Evolutionary conservation across 164 flowering plant species (phyloP).

Genomic region (Vitis rotundifolia): DNA sequence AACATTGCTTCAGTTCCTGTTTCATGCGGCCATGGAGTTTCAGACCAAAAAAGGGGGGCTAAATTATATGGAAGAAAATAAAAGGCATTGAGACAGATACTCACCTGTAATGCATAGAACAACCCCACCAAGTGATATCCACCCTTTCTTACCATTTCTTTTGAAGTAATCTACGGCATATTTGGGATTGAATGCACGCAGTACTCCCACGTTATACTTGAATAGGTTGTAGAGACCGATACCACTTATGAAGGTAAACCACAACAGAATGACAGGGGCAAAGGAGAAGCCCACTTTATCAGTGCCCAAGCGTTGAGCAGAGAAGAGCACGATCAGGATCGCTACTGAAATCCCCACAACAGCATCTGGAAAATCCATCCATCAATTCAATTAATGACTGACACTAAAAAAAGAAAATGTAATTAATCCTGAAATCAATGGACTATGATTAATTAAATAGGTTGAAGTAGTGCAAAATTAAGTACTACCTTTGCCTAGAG

Average conservation of each 20-base stretch:
- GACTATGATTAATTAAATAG: too few relatives aligned
- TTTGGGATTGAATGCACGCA: constrained; percentile 66
- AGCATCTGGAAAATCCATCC: constrained; percentile 40
- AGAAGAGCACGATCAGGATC: constrained; percentile 61
- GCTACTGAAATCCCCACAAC: constrained; percentile 59
- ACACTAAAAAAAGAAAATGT: background rate
- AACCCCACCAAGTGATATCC: constrained; percentile 88
- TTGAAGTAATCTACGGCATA: constrained; percentile 57
- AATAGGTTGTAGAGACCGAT: constrained; percentile 73
- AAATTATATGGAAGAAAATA: background rate
- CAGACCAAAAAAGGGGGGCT: too few relatives aligned
- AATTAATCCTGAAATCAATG: too few relatives aligned
- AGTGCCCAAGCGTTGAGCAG: constrained; percentile 69
- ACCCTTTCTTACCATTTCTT: constrained; percentile 63
- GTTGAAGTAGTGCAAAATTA: too few relatives aligned
- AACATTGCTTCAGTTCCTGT: constrained; percentile 94
- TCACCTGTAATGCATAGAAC: constrained; percentile 72
- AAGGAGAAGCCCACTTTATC: constrained; percentile 77
- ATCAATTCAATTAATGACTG: background rate
- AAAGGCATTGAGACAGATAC: background rate
- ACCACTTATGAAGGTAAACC: constrained; percentile 62
- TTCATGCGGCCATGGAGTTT: background rate
- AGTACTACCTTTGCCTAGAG: constrained; percentile 44
- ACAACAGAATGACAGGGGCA: constrained; percentile 64
- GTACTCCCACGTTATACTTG: constrained; percentile 47